Base-by-base conservation (phyloP, 2,329 filamentous ascomycete species). In the Bimuria novae-zelandiae region DNA sequence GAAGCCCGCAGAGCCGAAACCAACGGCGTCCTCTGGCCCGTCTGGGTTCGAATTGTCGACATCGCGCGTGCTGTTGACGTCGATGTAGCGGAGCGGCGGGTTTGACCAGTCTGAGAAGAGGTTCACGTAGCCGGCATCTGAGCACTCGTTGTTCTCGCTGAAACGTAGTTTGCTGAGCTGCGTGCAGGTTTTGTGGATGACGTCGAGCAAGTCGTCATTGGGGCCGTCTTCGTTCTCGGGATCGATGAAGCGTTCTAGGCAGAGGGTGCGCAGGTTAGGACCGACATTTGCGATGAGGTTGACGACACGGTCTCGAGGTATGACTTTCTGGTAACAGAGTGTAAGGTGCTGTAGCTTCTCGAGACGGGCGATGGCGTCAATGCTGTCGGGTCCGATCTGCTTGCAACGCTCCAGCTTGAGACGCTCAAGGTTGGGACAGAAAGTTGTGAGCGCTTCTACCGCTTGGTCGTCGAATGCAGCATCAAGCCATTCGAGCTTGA, bases 401-500 rank as follows among this genome's bases (percentile, higher is more conserved):
- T 91, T 89, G 71, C 94, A 96, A 66, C 91, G 84, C 62, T 86
- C 85, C 30, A 97, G 78, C 74, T 96, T 97, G 46, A 97, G 79
- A 3, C 89, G 86, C 42, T 79, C 80, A 12, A 97, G 79, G 19
- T 85, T 82, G 0, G 86, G 85, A 61, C 90, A 93, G 54, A 82
- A 75, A 6, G 80, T 76, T 21, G 81, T 79, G 54, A 97, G 77
- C n/a, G 81, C 72, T 12, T 78, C 70, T 1, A 94, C 77, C 1
- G 84, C 84, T 7, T 88, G 82, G 55, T 96, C 87, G 35, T 87
- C 85, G 59, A 97, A 89, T 27, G 92, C 86, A 47, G 82, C 88
- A 70, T 97, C 92, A 0, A 94, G 89, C 74, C 89, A 92, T 65
- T 91, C 92, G 1, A 97, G 81, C 63, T 92, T 89, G 17, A 97